Percentiles rank a stretch among this genome's conserved stretches.
These are phyloP conservation scores for Amphicarpaea edgeworthii DNA, from an alignment of 306 rosid species.

Conservation along the genomic window DNA sequence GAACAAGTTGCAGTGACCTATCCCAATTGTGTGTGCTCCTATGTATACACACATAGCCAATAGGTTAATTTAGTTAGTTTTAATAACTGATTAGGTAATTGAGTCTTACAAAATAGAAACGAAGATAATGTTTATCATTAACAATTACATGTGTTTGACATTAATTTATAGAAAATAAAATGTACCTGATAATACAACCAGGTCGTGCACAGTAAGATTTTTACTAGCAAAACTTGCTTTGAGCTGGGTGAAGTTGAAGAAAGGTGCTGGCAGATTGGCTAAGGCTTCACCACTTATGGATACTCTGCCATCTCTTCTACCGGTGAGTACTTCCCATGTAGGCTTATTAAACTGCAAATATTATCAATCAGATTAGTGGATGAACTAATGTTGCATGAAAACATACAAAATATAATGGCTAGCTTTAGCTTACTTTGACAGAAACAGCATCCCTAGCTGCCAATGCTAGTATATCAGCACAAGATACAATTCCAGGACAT, in stretches of 20 bases:
- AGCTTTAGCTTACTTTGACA: constrained; percentile 41
- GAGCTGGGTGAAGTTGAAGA: constrained; percentile 56
- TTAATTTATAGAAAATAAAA: background rate
- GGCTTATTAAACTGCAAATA: constrained; percentile 51
- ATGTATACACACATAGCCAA: background rate
- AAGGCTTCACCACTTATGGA: constrained; percentile 43
- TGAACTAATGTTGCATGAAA: background rate
- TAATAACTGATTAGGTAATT: background rate
- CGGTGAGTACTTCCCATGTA: constrained; percentile 67
- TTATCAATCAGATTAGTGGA: background rate
- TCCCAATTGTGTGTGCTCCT: constrained; percentile 72
- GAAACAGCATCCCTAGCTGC: constrained; percentile 66
- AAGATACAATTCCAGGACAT: constrained; percentile 64
- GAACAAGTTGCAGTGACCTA: constrained; percentile 56
- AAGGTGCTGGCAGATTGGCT: constrained; percentile 55
- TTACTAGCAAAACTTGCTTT: constrained; percentile 49
- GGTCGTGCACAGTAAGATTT: constrained; percentile 55
- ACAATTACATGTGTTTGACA: no score
- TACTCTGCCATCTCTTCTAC: constrained; percentile 71
- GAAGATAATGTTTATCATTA: no score
- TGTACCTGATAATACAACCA: constrained; percentile 69
- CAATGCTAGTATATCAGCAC: constrained; percentile 69
- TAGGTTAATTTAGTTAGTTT: background rate
- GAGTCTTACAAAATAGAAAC: no score
- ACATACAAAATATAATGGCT: background rate